Evolutionary conservation across 371 early-diverging fungal species (phyloP), one percentile per base, ranked within the genome.

Genomic region (Saksenaea oblongispora): DNA sequence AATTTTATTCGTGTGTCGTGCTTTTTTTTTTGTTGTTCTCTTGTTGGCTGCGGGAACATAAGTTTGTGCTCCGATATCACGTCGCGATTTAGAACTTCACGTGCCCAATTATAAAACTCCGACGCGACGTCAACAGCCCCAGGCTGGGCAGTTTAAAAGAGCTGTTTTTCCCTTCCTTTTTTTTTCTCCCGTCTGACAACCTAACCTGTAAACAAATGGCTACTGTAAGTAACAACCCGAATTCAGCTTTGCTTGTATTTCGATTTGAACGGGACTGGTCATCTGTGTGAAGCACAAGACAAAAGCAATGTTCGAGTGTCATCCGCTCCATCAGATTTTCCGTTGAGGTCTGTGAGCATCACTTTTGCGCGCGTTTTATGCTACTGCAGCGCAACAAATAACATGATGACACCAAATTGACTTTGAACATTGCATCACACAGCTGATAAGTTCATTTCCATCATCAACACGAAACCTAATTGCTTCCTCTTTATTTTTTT

Each of bases 181-280:
- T 47, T 47, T 47, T 47, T 47, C 51, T 47, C 51, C 51, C 51
- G 51, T 47, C 51, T 47, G 51, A 47, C 51, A 47, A 47, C 51
- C 51, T 47, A 47, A 31, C 17, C 51, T 47, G 51, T 47, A 47
- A 47, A 47, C 51, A 47, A 31, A 47, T 47, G 51, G 17, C 51
- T 47, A 47, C 51, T 47, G 51, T 47, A 47, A 47, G 51, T 47
- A 47, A 47, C 51, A 47, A 47, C 22, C 22, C 51, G 51, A 47
- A 17, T 5, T 22, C 22, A 47, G n/a, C 22, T 47, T 22, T 0
- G 51, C 51, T 18, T 17, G 17, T 47, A 47, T 22, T 47, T 47
- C 22, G 51, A 22, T 47, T 47, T 47, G 22, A 9, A 47, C 51
- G 51, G 51, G 22, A 10, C 51, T 47, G 51, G 51, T 47, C 51